A percentile compares a stretch with the other conserved stretches of the same genome.
phyloP scores from a whole-genome alignment of 805 yeast species.

The Ogataea nitratoaversa region DNA sequence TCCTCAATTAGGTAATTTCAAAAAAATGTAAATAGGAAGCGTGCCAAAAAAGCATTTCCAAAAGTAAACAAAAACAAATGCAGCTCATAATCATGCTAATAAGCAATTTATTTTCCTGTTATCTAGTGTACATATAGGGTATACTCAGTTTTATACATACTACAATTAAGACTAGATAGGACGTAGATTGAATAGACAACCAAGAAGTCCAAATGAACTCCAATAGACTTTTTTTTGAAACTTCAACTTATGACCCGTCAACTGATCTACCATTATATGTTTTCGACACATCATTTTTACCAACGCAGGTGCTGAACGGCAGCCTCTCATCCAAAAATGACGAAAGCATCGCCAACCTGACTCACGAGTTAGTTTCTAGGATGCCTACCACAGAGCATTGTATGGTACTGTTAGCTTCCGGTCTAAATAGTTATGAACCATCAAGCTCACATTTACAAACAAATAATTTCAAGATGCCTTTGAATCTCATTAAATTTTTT shows the following conservation, averaged over 20 bases:
- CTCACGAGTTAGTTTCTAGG: slow-evolving; percentile 48
- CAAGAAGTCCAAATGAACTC: slow-evolving; percentile 29
- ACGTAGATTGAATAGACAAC: too few relatives aligned
- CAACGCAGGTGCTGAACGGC: slow-evolving; percentile 42
- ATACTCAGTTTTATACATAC: too few relatives aligned
- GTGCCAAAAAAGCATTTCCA: neutral
- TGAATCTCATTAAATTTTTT: slow-evolving; percentile 38
- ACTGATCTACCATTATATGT: slow-evolving; percentile 70
- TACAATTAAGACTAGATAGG: too few relatives aligned
- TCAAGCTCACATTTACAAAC: slow-evolving; percentile 5
- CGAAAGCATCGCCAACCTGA: slow-evolving; percentile 44
- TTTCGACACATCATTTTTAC: slow-evolving; percentile 79
- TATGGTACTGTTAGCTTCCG: slow-evolving; percentile 76
- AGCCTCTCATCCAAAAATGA: slow-evolving; percentile 16
- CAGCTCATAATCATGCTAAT: too few relatives aligned
- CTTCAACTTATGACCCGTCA: slow-evolving; percentile 62
- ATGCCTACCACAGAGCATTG: slow-evolving; percentile 65
- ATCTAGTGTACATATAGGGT: too few relatives aligned
- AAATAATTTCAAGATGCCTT: slow-evolving; percentile 22
- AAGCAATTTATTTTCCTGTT: too few relatives aligned
- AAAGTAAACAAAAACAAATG: neutral
- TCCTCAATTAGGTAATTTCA: neutral
- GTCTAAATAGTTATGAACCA: slow-evolving; percentile 47
- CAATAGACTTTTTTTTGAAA: slow-evolving; percentile 45
- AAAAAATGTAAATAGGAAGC: neutral